Evolutionary conservation across 371 early-diverging fungal genomes (phyloP).

Genomic region (Syncephalastrum contaminatum): DNA sequence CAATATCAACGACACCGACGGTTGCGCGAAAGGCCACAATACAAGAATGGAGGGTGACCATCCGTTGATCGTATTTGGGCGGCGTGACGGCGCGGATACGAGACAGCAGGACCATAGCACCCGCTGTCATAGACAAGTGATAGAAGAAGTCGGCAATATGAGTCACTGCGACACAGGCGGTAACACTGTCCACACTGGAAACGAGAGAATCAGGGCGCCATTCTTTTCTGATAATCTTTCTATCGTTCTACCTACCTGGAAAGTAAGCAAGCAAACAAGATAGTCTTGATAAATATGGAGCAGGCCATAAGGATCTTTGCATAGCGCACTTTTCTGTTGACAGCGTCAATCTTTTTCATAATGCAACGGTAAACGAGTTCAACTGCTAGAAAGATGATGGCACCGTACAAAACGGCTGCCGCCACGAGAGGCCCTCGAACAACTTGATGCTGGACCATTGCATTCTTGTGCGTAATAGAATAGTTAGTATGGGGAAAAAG

Average conservation of each 20-base stretch:
- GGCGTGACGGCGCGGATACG: slow-evolving; percentile 35
- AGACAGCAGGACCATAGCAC: slow-evolving; percentile 25
- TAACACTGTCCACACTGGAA: slow-evolving; percentile 1
- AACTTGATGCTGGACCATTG: background rate
- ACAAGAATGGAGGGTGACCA: slow-evolving; percentile 8
- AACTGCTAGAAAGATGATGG: slow-evolving; percentile 2
- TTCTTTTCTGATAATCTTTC: background rate
- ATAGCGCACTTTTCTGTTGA: slow-evolving; percentile 4
- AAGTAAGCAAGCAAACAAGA: slow-evolving; percentile 8
- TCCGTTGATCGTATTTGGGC: slow-evolving; percentile 12
- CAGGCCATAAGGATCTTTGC: slow-evolving; percentile 8
- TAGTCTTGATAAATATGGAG: slow-evolving; percentile 6
- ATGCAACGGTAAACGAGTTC: slow-evolving; percentile 7
- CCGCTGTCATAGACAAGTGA: slow-evolving; percentile 40
- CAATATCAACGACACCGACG: slow-evolving; percentile 32
- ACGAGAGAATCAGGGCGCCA: background rate
- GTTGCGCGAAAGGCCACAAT: slow-evolving; percentile 18
- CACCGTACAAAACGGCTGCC: slow-evolving; percentile 1
- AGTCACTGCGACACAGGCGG: slow-evolving; percentile 18
- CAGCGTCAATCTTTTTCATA: slow-evolving; percentile 2
- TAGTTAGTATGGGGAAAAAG: background rate
- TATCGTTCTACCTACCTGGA: slow-evolving; percentile 2
- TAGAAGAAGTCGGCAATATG: slow-evolving; percentile 34
- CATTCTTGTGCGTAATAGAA: no score
- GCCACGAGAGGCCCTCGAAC: background rate